A percentile compares a stretch with the other conserved stretches of the same genome.
These are phyloP conservation scores for Auxenochlorella pyrenoidosa DNA, from an alignment of 139 green algal genomes.

Conservation along the genomic window DNA sequence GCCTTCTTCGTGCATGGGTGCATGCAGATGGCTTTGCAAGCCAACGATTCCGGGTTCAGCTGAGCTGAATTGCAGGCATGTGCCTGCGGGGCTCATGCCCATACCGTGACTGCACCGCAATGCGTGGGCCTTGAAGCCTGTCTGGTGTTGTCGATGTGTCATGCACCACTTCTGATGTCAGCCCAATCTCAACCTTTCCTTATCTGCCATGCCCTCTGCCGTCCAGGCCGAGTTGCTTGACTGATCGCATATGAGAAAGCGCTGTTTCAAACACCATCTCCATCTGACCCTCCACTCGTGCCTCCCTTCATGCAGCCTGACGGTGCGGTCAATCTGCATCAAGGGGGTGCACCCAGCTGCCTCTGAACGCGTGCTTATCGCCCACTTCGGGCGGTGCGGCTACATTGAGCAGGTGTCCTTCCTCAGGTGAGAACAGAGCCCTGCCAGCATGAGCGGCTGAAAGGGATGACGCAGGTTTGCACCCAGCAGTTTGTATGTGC, in stretches of 20 bases:
- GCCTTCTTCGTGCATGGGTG: too few relatives aligned
- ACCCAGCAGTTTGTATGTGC: background rate
- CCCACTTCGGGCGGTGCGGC: conserved; percentile 36
- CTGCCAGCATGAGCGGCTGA: background rate
- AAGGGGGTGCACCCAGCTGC: conserved; percentile 23
- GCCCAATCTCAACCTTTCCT: too few relatives aligned
- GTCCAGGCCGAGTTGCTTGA: background rate
- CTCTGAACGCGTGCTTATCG: conserved; percentile 32
- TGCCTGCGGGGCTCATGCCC: too few relatives aligned
- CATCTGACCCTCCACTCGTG: background rate
- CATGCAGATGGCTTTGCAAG: background rate
- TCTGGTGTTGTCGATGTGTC: too few relatives aligned
- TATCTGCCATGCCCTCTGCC: too few relatives aligned
- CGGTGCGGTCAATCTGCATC: conserved; percentile 23
- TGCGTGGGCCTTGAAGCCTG: too few relatives aligned
- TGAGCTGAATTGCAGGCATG: too few relatives aligned
- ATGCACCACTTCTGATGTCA: too few relatives aligned
- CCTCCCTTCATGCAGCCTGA: background rate
- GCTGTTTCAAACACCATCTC: background rate
- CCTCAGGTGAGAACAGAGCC: background rate
- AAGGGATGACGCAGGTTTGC: too few relatives aligned
- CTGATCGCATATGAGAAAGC: background rate
- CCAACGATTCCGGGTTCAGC: too few relatives aligned
- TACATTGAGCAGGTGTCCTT: conserved; percentile 28
- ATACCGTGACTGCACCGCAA: too few relatives aligned